A percentile compares a stretch with the other conserved stretches of the same genome.
Evolutionary conservation across 495 filamentous ascomycete species (phyloP).

Genomic region (Trichoderma asperelloides): DNA sequence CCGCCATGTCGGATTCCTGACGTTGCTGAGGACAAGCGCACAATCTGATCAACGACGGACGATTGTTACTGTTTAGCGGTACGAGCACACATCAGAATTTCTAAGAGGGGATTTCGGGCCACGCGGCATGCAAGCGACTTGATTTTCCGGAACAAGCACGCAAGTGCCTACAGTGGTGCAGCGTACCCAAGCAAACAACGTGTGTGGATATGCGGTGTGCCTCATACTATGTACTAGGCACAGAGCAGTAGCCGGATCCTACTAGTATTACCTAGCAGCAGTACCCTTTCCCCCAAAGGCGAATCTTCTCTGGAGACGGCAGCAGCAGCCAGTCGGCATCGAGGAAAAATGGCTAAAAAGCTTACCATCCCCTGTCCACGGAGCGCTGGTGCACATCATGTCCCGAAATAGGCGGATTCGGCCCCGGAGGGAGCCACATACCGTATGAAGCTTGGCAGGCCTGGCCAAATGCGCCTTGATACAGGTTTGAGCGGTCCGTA

Average conservation of each 20-base stretch:
- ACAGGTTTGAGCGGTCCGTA: not conserved
- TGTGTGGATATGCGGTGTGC: not conserved
- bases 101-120: not conserved
- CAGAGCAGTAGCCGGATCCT: not conserved
- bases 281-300: not conserved
- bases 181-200: not conserved
- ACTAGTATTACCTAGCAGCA: not conserved
- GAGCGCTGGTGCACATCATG: conserved; percentile 20
- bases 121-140: conserved; percentile 2
- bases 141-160: not conserved
- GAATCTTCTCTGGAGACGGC: not conserved
- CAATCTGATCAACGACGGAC: not conserved
- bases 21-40: not conserved
- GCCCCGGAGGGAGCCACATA: conserved; percentile 11
- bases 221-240: not conserved
- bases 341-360: conserved; percentile 3
- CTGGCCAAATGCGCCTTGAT: not conserved
- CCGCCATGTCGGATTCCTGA: not conserved
- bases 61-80: not conserved
- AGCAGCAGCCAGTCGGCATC: conserved; percentile 1
- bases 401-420: conserved; percentile 14
- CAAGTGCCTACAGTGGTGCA: not conserved
- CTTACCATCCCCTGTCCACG: conserved; percentile 6
- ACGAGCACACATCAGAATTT: not conserved
- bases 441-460: conserved; percentile 8